A percentile compares a stretch with the other conserved stretches of the same genome.
Conservation (phyloP, 306 rosid species). For the Prunus fruticosa region DNA sequence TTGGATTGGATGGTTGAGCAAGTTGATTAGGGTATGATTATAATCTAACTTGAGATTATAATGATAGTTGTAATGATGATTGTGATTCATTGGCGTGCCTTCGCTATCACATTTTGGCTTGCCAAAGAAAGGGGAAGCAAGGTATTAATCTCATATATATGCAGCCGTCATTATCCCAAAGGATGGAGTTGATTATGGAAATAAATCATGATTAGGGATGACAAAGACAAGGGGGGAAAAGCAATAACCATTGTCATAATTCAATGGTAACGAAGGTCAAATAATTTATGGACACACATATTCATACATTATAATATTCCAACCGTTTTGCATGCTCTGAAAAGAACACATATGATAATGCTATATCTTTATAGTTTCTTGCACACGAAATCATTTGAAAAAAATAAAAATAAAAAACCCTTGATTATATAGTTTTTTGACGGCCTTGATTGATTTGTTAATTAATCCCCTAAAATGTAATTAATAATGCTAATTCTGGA, state of each 20-base stretch:
- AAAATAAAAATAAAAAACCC: not conserved
- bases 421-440: not conserved
- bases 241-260: not conserved
- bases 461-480: not conserved
- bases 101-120: slow-evolving; percentile 2
- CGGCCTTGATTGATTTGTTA: not conserved
- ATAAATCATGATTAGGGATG: not conserved
- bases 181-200: not conserved
- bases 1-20: not conserved
- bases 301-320: not conserved
- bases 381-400: not conserved
- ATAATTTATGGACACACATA: not conserved
- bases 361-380: slow-evolving; percentile 4
- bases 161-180: slow-evolving; percentile 2
- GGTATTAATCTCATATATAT: not conserved
- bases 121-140: not conserved
- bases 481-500: not conserved
- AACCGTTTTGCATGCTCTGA: slow-evolving; percentile 10
- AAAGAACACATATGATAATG: slow-evolving; percentile 11
- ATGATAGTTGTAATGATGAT: slow-evolving; percentile 2
- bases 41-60: not conserved
- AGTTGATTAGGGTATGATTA: not conserved
- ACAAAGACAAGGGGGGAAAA: slow-evolving; percentile 1
- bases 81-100: not conserved
- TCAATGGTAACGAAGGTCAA: slow-evolving; percentile 19